Percentiles rank a stretch among this genome's conserved stretches.
These are phyloP conservation scores for Psophocarpus tetragonolobus DNA, from an alignment of 306 rosid species.

Conservation along the genomic window DNA sequence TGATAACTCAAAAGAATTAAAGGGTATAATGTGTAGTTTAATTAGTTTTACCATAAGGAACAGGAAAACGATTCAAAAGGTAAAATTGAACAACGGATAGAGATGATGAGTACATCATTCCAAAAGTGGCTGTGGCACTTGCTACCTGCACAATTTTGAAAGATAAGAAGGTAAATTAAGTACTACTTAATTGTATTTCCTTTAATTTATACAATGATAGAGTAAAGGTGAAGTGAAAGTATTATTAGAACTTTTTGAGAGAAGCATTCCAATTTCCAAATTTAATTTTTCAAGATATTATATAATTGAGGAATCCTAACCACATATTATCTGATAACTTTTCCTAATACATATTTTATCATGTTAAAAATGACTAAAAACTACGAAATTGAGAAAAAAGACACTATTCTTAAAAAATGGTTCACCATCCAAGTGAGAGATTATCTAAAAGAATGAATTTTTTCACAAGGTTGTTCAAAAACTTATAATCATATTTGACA, in stretches of 20 bases:
- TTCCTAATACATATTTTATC: too few relatives aligned
- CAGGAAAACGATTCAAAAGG: conserved; percentile 78
- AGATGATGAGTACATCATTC: conserved; percentile 81
- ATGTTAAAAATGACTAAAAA: too few relatives aligned
- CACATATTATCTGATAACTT: too few relatives aligned
- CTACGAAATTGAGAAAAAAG: too few relatives aligned
- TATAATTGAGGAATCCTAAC: too few relatives aligned
- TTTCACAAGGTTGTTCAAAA: too few relatives aligned
- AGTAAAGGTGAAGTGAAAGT: background rate
- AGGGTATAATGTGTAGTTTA: background rate
- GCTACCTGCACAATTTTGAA: conserved; percentile 57
- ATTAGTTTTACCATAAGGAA: conserved; percentile 65
- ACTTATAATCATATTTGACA: too few relatives aligned
- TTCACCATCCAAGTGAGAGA: too few relatives aligned
- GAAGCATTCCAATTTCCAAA: too few relatives aligned
- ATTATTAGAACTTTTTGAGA: background rate
- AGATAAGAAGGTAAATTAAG: background rate
- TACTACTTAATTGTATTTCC: background rate
- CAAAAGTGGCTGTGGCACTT: conserved; percentile 85
- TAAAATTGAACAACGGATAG: conserved; percentile 83
- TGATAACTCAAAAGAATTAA: background rate
- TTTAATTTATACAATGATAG: background rate
- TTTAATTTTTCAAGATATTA: too few relatives aligned
- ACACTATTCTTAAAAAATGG: too few relatives aligned
- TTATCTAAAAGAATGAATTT: too few relatives aligned